A percentile compares a stretch with the other conserved stretches of the same genome.
phyloP scores from a whole-genome alignment of 2,329 filamentous ascomycete species.

The Microthyrium microscopicum region DNA sequence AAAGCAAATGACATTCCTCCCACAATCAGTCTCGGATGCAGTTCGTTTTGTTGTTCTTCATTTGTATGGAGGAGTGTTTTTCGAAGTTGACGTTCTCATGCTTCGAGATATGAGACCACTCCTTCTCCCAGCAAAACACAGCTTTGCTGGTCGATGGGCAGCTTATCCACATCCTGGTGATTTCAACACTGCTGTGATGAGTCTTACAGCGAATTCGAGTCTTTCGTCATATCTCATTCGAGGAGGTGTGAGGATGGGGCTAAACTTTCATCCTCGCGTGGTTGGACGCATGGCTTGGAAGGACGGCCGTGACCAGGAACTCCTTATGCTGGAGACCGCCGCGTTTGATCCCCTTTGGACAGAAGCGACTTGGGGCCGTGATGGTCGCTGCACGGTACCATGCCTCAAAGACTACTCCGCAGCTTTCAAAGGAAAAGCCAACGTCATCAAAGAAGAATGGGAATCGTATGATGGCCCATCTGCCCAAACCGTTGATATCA shows the following conservation, averaged over 20 bases:
- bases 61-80: conserved; percentile 36
- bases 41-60: conserved; percentile 39
- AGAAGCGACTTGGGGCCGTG: conserved; percentile 36
- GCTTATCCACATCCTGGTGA: conserved; percentile 36
- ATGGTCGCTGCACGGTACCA: conserved; percentile 36
- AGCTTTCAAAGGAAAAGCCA: conserved; percentile 32
- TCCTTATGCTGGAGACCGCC: conserved; percentile 40
- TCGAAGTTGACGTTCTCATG: conserved; percentile 40
- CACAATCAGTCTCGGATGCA: conserved; percentile 39
- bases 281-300: conserved; percentile 41
- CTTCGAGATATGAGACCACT: conserved; percentile 38
- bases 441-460: conserved; percentile 34
- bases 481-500: conserved; percentile 19
- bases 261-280: conserved; percentile 40
- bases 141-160: conserved; percentile 39
- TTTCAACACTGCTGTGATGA: conserved; percentile 42
- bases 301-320: conserved; percentile 35
- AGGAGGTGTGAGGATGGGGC: conserved; percentile 39
- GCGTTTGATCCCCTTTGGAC: conserved; percentile 42
- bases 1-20: conserved; percentile 41
- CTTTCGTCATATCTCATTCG: conserved; percentile 38
- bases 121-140: conserved; percentile 32
- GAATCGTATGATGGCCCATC: conserved; percentile 32
- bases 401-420: conserved; percentile 37
- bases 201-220: conserved; percentile 37